Base-by-base conservation (phyloP, 1,284 basidiomycete genomes). In the Trametes sp. region DNA sequence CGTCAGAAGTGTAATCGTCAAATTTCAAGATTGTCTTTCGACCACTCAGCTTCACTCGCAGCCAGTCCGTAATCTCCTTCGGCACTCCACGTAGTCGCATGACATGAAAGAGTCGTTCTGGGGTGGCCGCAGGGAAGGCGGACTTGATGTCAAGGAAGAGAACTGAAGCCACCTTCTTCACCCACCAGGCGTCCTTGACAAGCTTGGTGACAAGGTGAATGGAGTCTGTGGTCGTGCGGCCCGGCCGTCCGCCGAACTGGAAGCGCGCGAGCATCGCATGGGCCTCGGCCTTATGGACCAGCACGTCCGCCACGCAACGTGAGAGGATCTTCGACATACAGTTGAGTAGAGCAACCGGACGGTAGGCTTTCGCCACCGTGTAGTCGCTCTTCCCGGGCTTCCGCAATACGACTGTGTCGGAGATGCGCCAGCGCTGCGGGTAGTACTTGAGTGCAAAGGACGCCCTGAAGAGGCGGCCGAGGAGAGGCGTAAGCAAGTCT, bases 341-440 rank as follows among this genome's bases (percentile, higher is more conserved):
- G 51, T 76, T 66, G 0, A 75, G 67, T 1, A 82, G 74, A 0
- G 74, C 73, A 0, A 81, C 78, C 1, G 78, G 80, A 0, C 77
- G 63, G 56, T 76, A 80, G 0, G 78, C 69, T 19, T 73, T 74
- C 0, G 78, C 63, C 0, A 69, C 48, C 0, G 66, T 63, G 63
- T 83, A 82, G 60, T 75, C 71, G 0, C 72, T 31, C 33, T 75
- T 75, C 0, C 76, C 76, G 1, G 77, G 79, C 62, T 84, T 83
- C 11, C 72, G 58, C 0, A 83, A 61, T 0, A 80, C 76, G 0
- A 78, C 66, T 5, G 77, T 80, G 7, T 62, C 63, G 7, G 71
- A 75, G 0, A 63, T 41, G 24, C 71, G 69, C 79, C 79, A 82
- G 5, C 45, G 31, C 0, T 61, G 62, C 2, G 74, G 76, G 72